A percentile compares a stretch with the other conserved stretches of the same genome.
Evolutionary conservation across 202 grass and related monocot species (phyloP).

Genomic region (Digitaria exilis): DNA sequence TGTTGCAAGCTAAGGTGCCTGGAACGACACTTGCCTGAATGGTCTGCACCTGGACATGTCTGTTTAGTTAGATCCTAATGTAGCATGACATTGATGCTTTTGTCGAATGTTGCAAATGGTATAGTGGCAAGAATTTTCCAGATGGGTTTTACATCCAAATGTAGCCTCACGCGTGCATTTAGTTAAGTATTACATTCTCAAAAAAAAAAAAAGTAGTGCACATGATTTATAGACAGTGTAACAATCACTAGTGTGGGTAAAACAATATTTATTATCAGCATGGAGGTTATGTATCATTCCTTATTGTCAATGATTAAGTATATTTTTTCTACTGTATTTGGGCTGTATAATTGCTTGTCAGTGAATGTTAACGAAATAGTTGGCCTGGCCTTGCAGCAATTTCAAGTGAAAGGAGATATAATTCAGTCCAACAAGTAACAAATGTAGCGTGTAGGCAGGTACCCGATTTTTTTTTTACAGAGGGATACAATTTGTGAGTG

Average conservation of each 20-base stretch:
- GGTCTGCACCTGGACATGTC: slow-evolving; percentile 17
- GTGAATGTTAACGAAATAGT: background rate
- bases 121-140: background rate
- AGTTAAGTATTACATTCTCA: background rate
- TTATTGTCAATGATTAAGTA: background rate
- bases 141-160: background rate
- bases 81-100: background rate
- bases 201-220: too few relatives aligned
- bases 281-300: slow-evolving; percentile 1
- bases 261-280: background rate
- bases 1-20: slow-evolving; percentile 27
- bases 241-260: too few relatives aligned
- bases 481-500: background rate
- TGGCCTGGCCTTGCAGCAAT: background rate
- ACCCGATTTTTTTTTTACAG: background rate
- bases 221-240: too few relatives aligned
- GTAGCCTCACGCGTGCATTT: background rate
- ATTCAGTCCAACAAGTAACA: background rate
- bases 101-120: background rate
- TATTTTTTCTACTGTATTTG: background rate
- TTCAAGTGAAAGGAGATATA: background rate
- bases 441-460: background rate
- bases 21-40: background rate
- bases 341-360: background rate
- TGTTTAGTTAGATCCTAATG: slow-evolving; percentile 27